Base-by-base conservation (phyloP, 352 stramenopile genomes). In the Peronospora belbahrii region DNA sequence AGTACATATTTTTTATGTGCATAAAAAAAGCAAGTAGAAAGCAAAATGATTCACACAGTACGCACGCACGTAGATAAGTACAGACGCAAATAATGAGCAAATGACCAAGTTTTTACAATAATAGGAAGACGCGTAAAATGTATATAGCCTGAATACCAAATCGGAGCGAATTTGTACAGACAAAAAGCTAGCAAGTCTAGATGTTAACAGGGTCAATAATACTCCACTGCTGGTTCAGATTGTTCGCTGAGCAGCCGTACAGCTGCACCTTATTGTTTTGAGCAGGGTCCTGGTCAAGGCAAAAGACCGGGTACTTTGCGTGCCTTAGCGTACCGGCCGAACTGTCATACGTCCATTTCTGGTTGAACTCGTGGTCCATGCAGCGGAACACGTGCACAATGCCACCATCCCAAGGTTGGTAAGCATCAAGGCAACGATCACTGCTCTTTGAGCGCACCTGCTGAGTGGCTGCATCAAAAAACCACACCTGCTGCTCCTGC, bases 371-470 rank as follows among this genome's bases (percentile, higher is more conserved):
- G 17, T 51, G 52, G 17, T 76, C 61, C 10, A 80, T 53, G 44
- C 76, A 88, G 15, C 50, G 50, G 47, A 70, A 84, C 25, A 80
- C 57, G 37, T 77, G 73, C 14, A 85, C 76, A 14, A 54, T 67
- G 13, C 67, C 74, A 7, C 67, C 68, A 48, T 82, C 52, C 55
- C 49, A 65, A 1, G 14, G 22, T 38, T 88, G 52, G 48, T 77
- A 82, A 6, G 71, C 74, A 38, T 83, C 71, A 5, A 88, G 52
- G 27, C 77, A 88, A 6, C 69, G 66, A 44, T 85, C 71, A 36
- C 63, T 84, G 51, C 74, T 74, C 57, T 82, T 81, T 23, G 76
- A 87, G 23, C 74, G 74, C 22, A 89, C 58, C 19, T 68, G 56
- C 24, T 67, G 50, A 10, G 70, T 81, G 11, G 28, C 25, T 0